A percentile compares a stretch with the other conserved stretches of the same genome.
These are phyloP conservation scores for Panicum miliaceum DNA, from an alignment of 176 grass and related monocot species.

Conservation along the genomic window DNA sequence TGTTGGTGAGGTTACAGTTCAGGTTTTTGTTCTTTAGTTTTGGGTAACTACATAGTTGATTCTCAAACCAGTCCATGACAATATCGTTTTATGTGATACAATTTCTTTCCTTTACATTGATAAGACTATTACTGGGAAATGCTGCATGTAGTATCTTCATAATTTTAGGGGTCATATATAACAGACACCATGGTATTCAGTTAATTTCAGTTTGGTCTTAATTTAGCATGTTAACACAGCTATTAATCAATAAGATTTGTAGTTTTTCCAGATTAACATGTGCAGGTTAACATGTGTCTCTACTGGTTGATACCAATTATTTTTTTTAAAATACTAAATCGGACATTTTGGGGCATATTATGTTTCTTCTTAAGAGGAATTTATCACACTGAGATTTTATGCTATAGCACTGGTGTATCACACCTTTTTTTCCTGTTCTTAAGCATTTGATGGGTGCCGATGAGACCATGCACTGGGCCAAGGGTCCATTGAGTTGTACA, in stretches of 20 bases:
- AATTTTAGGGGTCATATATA: conserved; percentile 5
- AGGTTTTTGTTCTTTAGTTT: conserved; percentile 9
- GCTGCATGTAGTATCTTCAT: conserved; percentile 25
- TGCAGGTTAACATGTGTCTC: background rate
- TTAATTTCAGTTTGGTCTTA: conserved; percentile 14
- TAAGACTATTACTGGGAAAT: conserved; percentile 9
- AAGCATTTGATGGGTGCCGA: conserved; percentile 3
- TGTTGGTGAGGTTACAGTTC: conserved; percentile 82
- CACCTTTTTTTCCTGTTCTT: background rate
- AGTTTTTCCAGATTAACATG: conserved; percentile 35
- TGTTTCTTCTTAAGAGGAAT: background rate
- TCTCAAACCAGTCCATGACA: background rate
- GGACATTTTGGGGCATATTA: background rate
- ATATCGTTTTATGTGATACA: conserved; percentile 10
- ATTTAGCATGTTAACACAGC: conserved; percentile 11
- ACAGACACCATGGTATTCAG: background rate
- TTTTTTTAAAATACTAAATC: conserved; percentile 3
- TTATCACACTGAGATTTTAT: conserved; percentile 3
- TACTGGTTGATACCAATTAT: conserved; percentile 22
- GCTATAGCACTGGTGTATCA: background rate
- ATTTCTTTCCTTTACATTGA: conserved; percentile 11
- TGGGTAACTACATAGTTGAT: background rate
- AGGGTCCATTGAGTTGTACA: conserved; percentile 10
- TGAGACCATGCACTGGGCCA: background rate
- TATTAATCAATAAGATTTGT: conserved; percentile 31